Base-by-base conservation (phyloP, 257 asterid genomes). In the Striga asiatica region DNA sequence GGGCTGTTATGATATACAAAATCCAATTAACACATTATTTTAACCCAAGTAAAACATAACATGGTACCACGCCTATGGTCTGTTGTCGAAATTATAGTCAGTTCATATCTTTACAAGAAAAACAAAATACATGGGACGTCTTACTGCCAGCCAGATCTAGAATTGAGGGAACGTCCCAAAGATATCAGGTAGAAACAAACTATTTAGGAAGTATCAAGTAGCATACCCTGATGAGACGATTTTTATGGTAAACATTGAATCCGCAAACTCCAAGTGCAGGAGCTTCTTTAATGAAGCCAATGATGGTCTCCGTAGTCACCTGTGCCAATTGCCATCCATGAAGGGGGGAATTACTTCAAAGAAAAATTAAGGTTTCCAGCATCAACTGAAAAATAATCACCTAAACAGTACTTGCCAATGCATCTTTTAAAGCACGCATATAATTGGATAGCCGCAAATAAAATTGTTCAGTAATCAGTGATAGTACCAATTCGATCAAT, bases 141-240 rank as follows among this genome's bases (percentile, higher is more conserved):
- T 13, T 52, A 28, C 13, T 29, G 39, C 54, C 52, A 53, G 50
- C 69, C 34, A 31, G 29, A 27, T 29, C 11, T 52, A 54, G 11
- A 46, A 12, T 13, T 12, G 57, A 14, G 13, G 22, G 31, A 55
- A 23, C 47, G 37, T 24, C 12, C 32, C 18, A 7, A 53, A 24
- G 10, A 54, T 52, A 53, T 35, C 35, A 41, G 12, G 34, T 25
- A 22, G 14, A 66, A 25, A n/a, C 50, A 27, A 54, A 20, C 45
- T 14, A 45, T 20, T 51, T 43, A 6, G 31, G 38, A 66, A 13
- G 47, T 38, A 56, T 35, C 50, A 38, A 28, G n/a, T n/a, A 28
- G 17, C 62, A 25, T 83, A 86, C 96, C 93, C 89, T 76, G 73
- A 89, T 89, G 46, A 89, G 96, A 60, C 98, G 96, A 66, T 81